Conservation (phyloP, 2,329 filamentous ascomycete genomes). For the Fusarium caatingaense region DNA sequence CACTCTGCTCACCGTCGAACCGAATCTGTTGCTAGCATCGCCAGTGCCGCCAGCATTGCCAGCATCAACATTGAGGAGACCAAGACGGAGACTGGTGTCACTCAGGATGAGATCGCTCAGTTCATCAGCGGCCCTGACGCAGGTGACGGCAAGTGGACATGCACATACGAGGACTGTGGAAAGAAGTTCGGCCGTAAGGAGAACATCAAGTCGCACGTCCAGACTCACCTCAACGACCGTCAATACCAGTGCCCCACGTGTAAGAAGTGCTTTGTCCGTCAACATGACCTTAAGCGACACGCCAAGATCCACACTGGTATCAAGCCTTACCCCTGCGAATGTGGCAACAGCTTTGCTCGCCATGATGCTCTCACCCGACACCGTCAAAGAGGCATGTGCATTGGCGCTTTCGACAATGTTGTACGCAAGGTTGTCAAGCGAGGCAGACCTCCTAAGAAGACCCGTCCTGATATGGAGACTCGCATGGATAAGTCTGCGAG, state of each 20-base stretch:
- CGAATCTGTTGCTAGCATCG: conserved; percentile 69
- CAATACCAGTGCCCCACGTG: conserved; percentile 96
- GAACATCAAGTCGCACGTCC: conserved; percentile 98
- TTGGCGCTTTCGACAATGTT: conserved; percentile 88
- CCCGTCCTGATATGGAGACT: conserved; percentile 66
- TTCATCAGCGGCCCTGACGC: conserved; percentile 80
- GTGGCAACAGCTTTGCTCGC: conserved; percentile 92
- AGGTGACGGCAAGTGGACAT: conserved; percentile 82
- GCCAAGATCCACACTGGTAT: conserved; percentile 97
- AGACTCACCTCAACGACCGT: conserved; percentile 95
- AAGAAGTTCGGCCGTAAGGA: conserved; percentile 97
- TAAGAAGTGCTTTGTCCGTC: conserved; percentile 94
- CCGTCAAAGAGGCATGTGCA: conserved; percentile 94
- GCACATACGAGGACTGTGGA: conserved; percentile 80
- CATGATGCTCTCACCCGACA: conserved; percentile 96
- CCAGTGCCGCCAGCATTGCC: conserved; percentile 68
- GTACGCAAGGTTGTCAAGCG: conserved; percentile 70
- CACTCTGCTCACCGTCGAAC: conserved; percentile 63
- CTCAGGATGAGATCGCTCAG: conserved; percentile 82
- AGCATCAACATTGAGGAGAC: conserved; percentile 74
- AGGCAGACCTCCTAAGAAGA: conserved; percentile 70
- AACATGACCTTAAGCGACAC: conserved; percentile 96
- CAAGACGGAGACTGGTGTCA: conserved; percentile 84
- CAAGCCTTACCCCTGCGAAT: conserved; percentile 94
- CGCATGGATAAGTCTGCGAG: conserved; percentile 67